Evolutionary conservation across 306 rosid genomes (phyloP).

Genomic region (Urtica urens): DNA sequence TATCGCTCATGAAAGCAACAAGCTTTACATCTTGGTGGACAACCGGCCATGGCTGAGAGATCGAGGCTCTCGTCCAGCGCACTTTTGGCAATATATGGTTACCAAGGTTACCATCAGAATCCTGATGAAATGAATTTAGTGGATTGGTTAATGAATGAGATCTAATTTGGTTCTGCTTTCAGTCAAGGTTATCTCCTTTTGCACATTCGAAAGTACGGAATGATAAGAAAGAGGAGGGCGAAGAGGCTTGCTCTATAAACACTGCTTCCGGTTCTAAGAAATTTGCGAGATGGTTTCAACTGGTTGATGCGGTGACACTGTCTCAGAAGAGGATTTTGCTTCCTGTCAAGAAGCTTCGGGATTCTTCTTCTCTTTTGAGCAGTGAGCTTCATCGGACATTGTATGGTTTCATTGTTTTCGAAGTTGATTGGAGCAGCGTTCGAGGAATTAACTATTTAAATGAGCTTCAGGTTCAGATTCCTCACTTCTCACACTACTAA

Average conservation of each 20-base stretch:
- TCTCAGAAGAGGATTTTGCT: slow-evolving; percentile 63
- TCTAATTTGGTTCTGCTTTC: slow-evolving; percentile 10
- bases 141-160: not conserved
- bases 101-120: slow-evolving; percentile 52
- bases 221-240: slow-evolving; percentile 34
- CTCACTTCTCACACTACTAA: slow-evolving; percentile 13
- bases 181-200: slow-evolving; percentile 97
- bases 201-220: slow-evolving; percentile 55
- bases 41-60: slow-evolving; percentile 88
- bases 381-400: slow-evolving; percentile 71
- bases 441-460: slow-evolving; percentile 87
- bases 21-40: slow-evolving; percentile 74
- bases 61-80: slow-evolving; percentile 59
- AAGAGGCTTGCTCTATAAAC: slow-evolving; percentile 33
- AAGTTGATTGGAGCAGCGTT: slow-evolving; percentile 67
- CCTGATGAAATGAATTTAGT: not conserved
- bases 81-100: slow-evolving; percentile 93
- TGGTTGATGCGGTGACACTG: slow-evolving; percentile 45
- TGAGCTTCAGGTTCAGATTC: slow-evolving; percentile 74
- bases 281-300: slow-evolving; percentile 45
- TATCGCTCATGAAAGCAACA: slow-evolving; percentile 63
- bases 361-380: slow-evolving; percentile 54
- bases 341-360: slow-evolving; percentile 63
- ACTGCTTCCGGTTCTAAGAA: slow-evolving; percentile 32
- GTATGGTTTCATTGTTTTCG: slow-evolving; percentile 81